phyloP scores from a whole-genome alignment of 148 eudicot species.

The Spergularia bocconei region DNA sequence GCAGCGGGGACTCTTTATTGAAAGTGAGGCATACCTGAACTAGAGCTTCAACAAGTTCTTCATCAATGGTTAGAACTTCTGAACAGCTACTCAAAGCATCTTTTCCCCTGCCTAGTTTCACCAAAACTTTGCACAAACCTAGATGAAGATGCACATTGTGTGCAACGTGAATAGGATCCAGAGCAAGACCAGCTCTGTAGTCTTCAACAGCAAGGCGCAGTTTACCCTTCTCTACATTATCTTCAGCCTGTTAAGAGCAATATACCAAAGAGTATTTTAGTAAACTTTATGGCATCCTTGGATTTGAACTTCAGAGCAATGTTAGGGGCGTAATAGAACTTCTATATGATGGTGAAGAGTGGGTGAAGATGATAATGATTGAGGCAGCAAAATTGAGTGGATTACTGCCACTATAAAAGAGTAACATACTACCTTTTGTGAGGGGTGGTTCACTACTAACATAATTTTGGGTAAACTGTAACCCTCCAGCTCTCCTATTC shows the following conservation, averaged over 20 bases:
- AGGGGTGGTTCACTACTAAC: background rate
- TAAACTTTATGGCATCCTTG: background rate
- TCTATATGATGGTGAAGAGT: background rate
- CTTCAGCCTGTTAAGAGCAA: slow-evolving; percentile 55
- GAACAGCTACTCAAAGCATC: slow-evolving; percentile 75
- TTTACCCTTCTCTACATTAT: slow-evolving; percentile 76
- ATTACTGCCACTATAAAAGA: background rate
- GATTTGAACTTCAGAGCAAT: slow-evolving; percentile 2
- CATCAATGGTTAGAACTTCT: slow-evolving; percentile 75
- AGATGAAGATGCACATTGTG: slow-evolving; percentile 86
- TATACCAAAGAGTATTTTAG: background rate
- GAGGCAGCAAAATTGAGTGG: background rate
- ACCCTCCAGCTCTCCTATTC: slow-evolving; percentile 7
- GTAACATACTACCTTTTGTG: background rate
- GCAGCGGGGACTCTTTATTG: background rate
- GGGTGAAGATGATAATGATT: background rate
- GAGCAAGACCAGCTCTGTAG: slow-evolving; percentile 76
- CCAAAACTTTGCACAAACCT: slow-evolving; percentile 86
- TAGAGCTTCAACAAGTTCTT: slow-evolving; percentile 74
- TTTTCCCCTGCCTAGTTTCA: slow-evolving; percentile 83
- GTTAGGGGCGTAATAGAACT: background rate
- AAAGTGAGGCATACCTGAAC: slow-evolving; percentile 49
- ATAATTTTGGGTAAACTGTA: background rate
- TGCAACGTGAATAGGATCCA: slow-evolving; percentile 81
- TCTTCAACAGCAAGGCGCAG: slow-evolving; percentile 87